These are phyloP conservation scores for Aspergillus funiculosus DNA, from an alignment of 495 filamentous ascomycete species.

Conservation along the genomic window DNA sequence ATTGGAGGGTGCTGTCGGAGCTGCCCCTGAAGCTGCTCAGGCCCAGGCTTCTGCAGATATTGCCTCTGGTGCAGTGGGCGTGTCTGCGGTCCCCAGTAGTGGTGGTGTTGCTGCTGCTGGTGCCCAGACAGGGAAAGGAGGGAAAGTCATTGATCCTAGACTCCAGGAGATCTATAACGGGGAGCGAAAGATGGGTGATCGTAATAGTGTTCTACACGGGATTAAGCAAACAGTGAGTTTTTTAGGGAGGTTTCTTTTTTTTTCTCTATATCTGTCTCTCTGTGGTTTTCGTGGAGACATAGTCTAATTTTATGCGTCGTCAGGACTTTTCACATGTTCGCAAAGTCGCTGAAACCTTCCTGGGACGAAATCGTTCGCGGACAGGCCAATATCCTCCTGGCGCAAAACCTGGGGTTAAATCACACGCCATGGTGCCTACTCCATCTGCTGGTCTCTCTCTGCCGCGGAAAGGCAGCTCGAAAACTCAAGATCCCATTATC, in stretches of 20 bases:
- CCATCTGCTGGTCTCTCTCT: constrained; percentile 40
- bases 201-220: constrained; percentile 80
- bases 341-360: constrained; percentile 76
- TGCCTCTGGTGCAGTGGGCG: constrained; percentile 39
- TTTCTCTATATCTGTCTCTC: no score
- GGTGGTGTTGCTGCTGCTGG: constrained; percentile 41
- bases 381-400: constrained; percentile 41
- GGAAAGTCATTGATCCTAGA: constrained; percentile 67
- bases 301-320: neutral
- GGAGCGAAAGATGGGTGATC: constrained; percentile 85
- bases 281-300: neutral
- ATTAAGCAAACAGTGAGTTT: constrained; percentile 79
- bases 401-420: constrained; percentile 39
- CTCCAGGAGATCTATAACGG: constrained; percentile 83
- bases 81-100: constrained; percentile 17
- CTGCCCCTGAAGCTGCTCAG: constrained; percentile 38
- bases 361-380: constrained; percentile 53
- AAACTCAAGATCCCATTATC: constrained; percentile 87
- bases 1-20: constrained; percentile 52
- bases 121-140: constrained; percentile 39
- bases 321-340: constrained; percentile 95
- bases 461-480: constrained; percentile 43
- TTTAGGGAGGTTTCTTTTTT: no score
- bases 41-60: constrained; percentile 35
- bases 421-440: constrained; percentile 31